phyloP scores from a whole-genome alignment of 371 early-diverging fungal genomes.

The Mortierella sp. region DNA sequence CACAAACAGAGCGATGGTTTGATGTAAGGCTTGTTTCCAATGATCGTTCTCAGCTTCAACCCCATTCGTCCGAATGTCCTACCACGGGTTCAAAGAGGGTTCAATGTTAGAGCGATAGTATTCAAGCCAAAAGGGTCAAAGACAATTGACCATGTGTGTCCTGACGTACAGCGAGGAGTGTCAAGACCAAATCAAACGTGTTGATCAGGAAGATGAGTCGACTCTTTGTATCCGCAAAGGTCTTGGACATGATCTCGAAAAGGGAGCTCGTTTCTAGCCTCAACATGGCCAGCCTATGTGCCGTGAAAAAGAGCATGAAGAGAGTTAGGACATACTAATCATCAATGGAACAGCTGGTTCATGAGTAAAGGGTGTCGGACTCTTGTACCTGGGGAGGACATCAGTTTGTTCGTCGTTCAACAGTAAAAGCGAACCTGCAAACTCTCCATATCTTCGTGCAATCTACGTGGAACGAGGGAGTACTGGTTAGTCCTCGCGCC shows the following conservation, averaged over 20 bases:
- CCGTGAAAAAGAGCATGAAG: background rate
- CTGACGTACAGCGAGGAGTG: slow-evolving; percentile 68
- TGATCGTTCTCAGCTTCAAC: slow-evolving; percentile 80
- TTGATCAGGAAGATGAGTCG: slow-evolving; percentile 88
- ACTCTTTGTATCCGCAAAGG: slow-evolving; percentile 72
- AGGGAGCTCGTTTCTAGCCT: slow-evolving; percentile 83
- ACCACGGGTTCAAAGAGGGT: background rate
- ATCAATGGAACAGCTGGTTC: background rate
- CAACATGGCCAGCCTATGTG: slow-evolving; percentile 72
- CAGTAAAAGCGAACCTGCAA: slow-evolving; percentile 85
- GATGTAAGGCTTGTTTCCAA: slow-evolving; percentile 73
- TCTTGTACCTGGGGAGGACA: slow-evolving; percentile 74
- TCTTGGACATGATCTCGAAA: slow-evolving; percentile 75
- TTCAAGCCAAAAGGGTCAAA: too few relatives aligned
- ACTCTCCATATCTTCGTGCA: slow-evolving; percentile 87
- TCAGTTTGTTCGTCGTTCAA: slow-evolving; percentile 90
- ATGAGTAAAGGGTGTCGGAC: too few relatives aligned
- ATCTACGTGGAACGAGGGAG: slow-evolving; percentile 26
- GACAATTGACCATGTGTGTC: background rate
- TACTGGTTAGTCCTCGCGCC: slow-evolving; percentile 1
- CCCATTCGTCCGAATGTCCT: slow-evolving; percentile 74
- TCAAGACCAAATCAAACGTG: slow-evolving; percentile 87
- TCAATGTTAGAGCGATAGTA: background rate
- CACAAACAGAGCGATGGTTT: slow-evolving; percentile 83
- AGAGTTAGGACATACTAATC: background rate